A percentile compares a stretch with the other conserved stretches of the same genome.
These are phyloP conservation scores for Cyathus striatus DNA, from an alignment of 768 basidiomycete species.

Conservation along the genomic window DNA sequence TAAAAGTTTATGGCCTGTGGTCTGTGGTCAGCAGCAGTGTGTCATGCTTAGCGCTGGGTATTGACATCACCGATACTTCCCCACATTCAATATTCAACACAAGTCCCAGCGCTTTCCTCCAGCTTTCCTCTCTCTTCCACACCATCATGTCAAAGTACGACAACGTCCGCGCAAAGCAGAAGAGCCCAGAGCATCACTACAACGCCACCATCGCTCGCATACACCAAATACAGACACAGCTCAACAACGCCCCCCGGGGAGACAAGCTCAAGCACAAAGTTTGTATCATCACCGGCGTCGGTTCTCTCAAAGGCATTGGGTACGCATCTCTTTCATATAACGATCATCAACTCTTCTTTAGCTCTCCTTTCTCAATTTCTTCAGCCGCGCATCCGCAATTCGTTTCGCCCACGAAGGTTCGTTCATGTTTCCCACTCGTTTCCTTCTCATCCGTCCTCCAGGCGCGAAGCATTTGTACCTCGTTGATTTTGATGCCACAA, in stretches of 20 bases:
- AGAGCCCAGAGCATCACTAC: constrained; percentile 45
- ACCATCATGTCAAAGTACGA: constrained; percentile 28
- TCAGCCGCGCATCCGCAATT: constrained; percentile 68
- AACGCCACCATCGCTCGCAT: constrained; percentile 62
- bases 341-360: no score
- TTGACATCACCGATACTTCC: no score
- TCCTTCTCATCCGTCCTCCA: no score
- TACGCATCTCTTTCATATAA: constrained; percentile 25
- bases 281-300: constrained; percentile 84
- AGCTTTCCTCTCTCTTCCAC: no score
- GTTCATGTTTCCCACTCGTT: no score
- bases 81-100: no score
- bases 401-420: constrained; percentile 81
- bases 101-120: no score
- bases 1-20: no score
- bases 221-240: constrained; percentile 62
- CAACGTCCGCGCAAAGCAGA: constrained; percentile 20
- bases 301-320: constrained; percentile 88
- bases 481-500: constrained; percentile 60
- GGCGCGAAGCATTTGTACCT: constrained; percentile 78
- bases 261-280: constrained; percentile 70
- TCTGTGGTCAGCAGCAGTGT: no score
- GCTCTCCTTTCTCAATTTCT: no score
- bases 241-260: constrained; percentile 46
- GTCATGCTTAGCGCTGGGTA: no score